Conservation (phyloP, 768 basidiomycete genomes). For the Phanerochaete sordida region DNA sequence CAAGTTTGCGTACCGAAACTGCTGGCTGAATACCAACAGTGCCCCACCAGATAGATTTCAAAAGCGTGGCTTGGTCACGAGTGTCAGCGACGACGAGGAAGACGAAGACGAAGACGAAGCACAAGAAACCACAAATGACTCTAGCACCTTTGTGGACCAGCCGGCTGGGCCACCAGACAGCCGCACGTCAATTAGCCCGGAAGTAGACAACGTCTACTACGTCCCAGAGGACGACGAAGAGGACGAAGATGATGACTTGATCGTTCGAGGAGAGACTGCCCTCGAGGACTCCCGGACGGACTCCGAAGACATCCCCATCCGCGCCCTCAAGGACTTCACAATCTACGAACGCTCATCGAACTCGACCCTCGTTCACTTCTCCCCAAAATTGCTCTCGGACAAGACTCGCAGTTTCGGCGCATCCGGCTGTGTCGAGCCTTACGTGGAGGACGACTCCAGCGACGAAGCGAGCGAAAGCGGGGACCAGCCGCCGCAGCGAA, state of each 20-base stretch:
- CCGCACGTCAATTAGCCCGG: background rate
- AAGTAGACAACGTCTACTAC: background rate
- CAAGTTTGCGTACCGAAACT: background rate
- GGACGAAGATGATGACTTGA: background rate
- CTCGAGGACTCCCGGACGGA: conserved; percentile 11
- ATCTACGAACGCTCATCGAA: conserved; percentile 41
- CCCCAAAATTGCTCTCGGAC: conserved; percentile 28
- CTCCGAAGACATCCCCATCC: conserved; percentile 46
- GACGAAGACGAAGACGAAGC: background rate
- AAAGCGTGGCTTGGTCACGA: background rate
- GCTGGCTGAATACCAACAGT: background rate
- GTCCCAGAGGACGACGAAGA: background rate
- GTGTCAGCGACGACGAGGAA: background rate
- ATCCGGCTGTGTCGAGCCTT: conserved; percentile 33
- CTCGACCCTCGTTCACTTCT: conserved; percentile 35
- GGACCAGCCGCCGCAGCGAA: conserved; percentile 15
- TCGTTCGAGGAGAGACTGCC: background rate
- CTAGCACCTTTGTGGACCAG: background rate
- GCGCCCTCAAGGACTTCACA: conserved; percentile 49
- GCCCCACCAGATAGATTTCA: background rate
- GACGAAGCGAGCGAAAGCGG: conserved; percentile 22
- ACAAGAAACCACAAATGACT: background rate
- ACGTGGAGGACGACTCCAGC: conserved; percentile 28
- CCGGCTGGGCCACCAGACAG: background rate
- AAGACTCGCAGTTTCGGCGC: background rate